phyloP scores from a whole-genome alignment of 257 asterid genomes.

The Leonotis leonurus region DNA sequence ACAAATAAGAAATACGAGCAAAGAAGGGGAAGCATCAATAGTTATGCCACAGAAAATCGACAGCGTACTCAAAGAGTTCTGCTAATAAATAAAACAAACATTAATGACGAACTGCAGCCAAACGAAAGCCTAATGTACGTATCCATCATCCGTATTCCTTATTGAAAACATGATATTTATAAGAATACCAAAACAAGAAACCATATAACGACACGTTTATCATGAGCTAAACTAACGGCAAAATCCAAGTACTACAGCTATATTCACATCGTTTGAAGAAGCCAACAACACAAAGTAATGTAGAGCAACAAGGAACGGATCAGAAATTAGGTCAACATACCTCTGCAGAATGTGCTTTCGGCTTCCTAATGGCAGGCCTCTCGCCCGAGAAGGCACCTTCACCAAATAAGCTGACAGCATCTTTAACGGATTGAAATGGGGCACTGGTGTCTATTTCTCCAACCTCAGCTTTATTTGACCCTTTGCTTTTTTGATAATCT shows the following conservation, averaged over 20 bases:
- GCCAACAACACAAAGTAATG: background rate
- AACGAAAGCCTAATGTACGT: no score
- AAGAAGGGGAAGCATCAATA: no score
- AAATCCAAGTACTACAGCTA: background rate
- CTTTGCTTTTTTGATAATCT: slow-evolving; percentile 48
- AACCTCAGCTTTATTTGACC: slow-evolving; percentile 60
- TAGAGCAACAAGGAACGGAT: background rate
- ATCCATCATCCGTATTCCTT: no score
- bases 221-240: background rate
- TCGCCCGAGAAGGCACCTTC: slow-evolving; percentile 88
- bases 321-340: slow-evolving; percentile 28
- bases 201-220: background rate
- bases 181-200: no score
- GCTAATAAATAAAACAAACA: no score
- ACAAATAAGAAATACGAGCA: slow-evolving; percentile 23
- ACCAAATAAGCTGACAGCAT: slow-evolving; percentile 84
- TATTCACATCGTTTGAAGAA: background rate
- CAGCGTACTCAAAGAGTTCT: no score
- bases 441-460: slow-evolving; percentile 95
- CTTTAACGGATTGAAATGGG: slow-evolving; percentile 93
- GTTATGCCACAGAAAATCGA: no score
- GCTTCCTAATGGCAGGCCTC: slow-evolving; percentile 52
- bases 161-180: no score
- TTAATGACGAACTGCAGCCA: no score
- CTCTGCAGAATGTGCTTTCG: slow-evolving; percentile 71